Conservation (phyloP, 1,284 basidiomycete species). For the Sanghuangporus baumii region DNA sequence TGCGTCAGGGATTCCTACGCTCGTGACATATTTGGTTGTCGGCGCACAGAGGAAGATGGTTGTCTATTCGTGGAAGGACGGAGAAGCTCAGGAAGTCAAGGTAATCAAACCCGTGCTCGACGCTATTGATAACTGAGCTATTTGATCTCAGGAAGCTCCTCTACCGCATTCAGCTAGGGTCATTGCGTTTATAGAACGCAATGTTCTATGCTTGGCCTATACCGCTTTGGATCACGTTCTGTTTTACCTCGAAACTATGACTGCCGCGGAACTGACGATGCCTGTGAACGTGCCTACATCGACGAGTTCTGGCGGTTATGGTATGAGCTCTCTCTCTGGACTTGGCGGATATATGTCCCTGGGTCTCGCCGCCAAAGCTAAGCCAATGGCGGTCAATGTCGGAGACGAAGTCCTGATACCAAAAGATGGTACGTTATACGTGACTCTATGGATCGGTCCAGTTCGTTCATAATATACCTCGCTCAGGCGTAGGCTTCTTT, state of each 20-base stretch:
- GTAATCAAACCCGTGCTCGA: slow-evolving; percentile 34
- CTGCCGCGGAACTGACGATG: slow-evolving; percentile 50
- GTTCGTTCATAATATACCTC: not conserved
- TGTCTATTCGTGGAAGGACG: slow-evolving; percentile 84
- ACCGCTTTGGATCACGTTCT: slow-evolving; percentile 69
- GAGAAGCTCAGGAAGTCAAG: slow-evolving; percentile 70
- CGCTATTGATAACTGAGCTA: slow-evolving; percentile 7
- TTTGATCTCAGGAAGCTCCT: slow-evolving; percentile 56
- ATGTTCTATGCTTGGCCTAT: slow-evolving; percentile 71
- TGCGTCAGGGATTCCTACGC: slow-evolving; percentile 45
- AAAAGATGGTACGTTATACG: slow-evolving; percentile 68
- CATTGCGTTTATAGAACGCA: slow-evolving; percentile 61
- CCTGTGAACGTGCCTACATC: slow-evolving; percentile 38
- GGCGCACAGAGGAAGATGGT: slow-evolving; percentile 85
- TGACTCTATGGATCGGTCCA: not conserved
- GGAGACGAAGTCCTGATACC: slow-evolving; percentile 71
- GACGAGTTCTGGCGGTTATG: slow-evolving; percentile 39
- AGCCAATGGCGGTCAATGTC: slow-evolving; percentile 58
- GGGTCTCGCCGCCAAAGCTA: slow-evolving; percentile 68
- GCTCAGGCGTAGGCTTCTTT: slow-evolving; percentile 66
- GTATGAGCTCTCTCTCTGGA: slow-evolving; percentile 71
- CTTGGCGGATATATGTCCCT: slow-evolving; percentile 88
- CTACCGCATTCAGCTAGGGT: slow-evolving; percentile 83
- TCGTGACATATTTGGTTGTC: slow-evolving; percentile 76
- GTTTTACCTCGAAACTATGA: slow-evolving; percentile 61